phyloP scores from a whole-genome alignment of 2,329 filamentous ascomycete genomes.

The Diplodia sapinea region DNA sequence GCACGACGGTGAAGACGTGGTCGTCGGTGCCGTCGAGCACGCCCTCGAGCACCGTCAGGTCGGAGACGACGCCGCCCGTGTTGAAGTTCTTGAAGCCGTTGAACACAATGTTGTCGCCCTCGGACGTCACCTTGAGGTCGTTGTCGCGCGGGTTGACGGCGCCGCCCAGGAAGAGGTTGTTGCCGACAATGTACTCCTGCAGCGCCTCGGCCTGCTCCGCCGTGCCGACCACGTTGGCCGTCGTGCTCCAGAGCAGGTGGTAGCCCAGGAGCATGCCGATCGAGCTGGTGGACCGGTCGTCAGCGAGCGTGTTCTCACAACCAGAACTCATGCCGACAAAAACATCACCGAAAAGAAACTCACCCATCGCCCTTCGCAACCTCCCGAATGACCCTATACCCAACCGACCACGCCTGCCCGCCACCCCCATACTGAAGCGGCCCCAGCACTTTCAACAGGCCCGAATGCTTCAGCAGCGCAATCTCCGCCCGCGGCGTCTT shows the following conservation, averaged over 20 bases:
- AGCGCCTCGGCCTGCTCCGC: slow-evolving; percentile 64
- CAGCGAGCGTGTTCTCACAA: not conserved
- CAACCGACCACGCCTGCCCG: slow-evolving; percentile 60
- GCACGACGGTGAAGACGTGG: slow-evolving; percentile 68
- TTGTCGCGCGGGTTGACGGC: slow-evolving; percentile 69
- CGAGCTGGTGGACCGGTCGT: slow-evolving; percentile 45
- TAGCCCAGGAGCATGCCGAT: slow-evolving; percentile 71
- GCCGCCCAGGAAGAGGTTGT: slow-evolving; percentile 70
- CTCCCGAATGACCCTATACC: slow-evolving; percentile 65
- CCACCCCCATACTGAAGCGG: slow-evolving; percentile 60
- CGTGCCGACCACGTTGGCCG: slow-evolving; percentile 65
- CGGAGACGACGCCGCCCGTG: slow-evolving; percentile 69
- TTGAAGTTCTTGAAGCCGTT: slow-evolving; percentile 71
- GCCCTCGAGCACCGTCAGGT: slow-evolving; percentile 69
- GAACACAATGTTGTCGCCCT: slow-evolving; percentile 63
- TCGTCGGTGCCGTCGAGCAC: slow-evolving; percentile 63
- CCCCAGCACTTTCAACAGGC: slow-evolving; percentile 58
- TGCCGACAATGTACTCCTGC: slow-evolving; percentile 63
- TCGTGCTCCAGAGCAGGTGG: slow-evolving; percentile 68
- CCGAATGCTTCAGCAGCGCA: slow-evolving; percentile 58
- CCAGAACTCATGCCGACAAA: too few species aligned
- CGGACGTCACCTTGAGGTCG: slow-evolving; percentile 62
- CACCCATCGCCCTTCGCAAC: slow-evolving; percentile 69
- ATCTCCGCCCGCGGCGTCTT: slow-evolving; percentile 60
- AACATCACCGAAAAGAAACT: not conserved